Percentiles rank a stretch among this genome's conserved stretches.
These are phyloP conservation scores for Aspergillus biplanus DNA, from an alignment of 495 filamentous ascomycete species.

Conservation along the genomic window DNA sequence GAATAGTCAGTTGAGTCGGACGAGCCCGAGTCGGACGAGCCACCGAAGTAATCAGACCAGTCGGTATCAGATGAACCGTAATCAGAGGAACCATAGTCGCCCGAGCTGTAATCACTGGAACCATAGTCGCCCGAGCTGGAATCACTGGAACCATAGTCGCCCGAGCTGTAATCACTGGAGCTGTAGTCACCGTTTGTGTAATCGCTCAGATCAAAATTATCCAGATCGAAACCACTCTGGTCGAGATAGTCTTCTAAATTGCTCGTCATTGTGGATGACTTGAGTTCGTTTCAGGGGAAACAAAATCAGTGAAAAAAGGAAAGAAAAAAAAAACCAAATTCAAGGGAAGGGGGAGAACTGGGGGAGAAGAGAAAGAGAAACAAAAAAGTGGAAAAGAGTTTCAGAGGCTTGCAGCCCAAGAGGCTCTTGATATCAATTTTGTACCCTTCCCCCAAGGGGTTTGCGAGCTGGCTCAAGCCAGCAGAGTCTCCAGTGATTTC, in stretches of 20 bases:
- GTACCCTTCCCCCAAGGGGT: not conserved
- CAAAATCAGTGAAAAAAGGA: not conserved
- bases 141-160: not conserved
- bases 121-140: conserved; percentile 1
- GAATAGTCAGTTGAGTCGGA: not conserved
- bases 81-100: not conserved
- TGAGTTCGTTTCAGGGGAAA: not conserved
- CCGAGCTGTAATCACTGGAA: not conserved
- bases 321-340: not conserved
- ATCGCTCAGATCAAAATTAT: not conserved
- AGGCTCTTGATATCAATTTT: conserved; percentile 5
- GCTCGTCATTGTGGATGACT: not conserved
- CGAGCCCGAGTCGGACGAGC: not conserved
- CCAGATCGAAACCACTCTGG: not conserved
- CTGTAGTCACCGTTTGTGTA: not conserved
- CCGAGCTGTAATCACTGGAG: not conserved
- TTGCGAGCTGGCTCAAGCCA: not conserved
- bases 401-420: not conserved
- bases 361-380: not conserved
- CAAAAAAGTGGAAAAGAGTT: not conserved
- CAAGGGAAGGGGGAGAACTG: not conserved
- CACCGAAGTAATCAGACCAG: too few relatives aligned
- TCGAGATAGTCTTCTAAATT: conserved; percentile 3
- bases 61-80: not conserved
- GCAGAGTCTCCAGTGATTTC: not conserved